Conservation (phyloP, 2,329 filamentous ascomycete species). For the Ilyonectria robusta region DNA sequence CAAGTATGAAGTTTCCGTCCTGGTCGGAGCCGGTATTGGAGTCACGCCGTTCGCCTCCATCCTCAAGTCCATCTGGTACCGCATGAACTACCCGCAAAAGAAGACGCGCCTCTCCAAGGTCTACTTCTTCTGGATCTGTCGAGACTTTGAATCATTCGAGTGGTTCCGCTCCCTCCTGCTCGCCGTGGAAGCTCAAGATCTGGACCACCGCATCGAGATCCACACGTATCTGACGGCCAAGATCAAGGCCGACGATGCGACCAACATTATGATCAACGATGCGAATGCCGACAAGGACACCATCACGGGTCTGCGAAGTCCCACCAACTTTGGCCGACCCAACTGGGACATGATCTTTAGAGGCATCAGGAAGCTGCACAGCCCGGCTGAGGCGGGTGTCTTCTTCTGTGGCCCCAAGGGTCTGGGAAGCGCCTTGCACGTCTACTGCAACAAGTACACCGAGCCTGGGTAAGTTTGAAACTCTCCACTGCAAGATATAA, state of each 20-base stretch:
- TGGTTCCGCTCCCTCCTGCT: slow-evolving; percentile 89
- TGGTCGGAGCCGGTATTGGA: slow-evolving; percentile 87
- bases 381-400: slow-evolving; percentile 80
- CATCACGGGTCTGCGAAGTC: slow-evolving; percentile 85
- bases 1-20: slow-evolving; percentile 85
- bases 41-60: slow-evolving; percentile 91
- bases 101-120: slow-evolving; percentile 86
- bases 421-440: slow-evolving; percentile 81
- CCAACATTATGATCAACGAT: slow-evolving; percentile 94
- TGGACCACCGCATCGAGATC: slow-evolving; percentile 88
- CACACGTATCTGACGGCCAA: slow-evolving; percentile 90
- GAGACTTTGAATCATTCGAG: slow-evolving; percentile 89
- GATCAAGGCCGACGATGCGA: slow-evolving; percentile 88
- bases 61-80: slow-evolving; percentile 93
- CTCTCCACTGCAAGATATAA: slow-evolving; percentile 1
- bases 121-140: slow-evolving; percentile 94
- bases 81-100: slow-evolving; percentile 88
- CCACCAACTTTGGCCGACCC: slow-evolving; percentile 87
- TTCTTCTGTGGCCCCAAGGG: slow-evolving; percentile 91
- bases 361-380: slow-evolving; percentile 83
- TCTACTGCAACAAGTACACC: slow-evolving; percentile 91
- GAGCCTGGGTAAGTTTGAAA: slow-evolving; percentile 76
- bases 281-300: slow-evolving; percentile 87
- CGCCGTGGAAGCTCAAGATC: slow-evolving; percentile 88
- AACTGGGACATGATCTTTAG: slow-evolving; percentile 95